Conservation (phyloP, 345 rosid genomes). For the Bruguiera sexangula region DNA sequence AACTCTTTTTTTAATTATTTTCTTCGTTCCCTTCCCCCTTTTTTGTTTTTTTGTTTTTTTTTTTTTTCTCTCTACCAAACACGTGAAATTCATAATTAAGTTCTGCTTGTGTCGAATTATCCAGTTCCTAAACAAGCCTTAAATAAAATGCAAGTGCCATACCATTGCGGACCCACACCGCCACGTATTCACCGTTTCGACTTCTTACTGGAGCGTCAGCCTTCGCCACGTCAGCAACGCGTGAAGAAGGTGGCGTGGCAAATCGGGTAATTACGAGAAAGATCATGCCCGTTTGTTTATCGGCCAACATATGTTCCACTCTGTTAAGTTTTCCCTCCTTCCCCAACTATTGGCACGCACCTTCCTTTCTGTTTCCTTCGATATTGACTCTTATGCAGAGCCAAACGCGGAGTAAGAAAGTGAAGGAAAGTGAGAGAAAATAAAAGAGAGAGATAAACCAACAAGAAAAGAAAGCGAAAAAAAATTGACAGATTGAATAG, state of each 20-base stretch:
- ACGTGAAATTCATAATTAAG: no score
- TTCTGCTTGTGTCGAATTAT: no score
- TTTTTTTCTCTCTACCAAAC: no score
- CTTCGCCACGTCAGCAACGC: neutral
- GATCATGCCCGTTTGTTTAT: neutral
- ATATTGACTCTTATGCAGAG: neutral
- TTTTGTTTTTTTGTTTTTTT: no score
- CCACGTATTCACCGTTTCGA: neutral
- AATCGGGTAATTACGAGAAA: slow-evolving; percentile 3
- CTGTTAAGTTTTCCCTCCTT: slow-evolving; percentile 36
- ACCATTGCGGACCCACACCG: neutral
- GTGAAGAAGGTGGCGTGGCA: neutral
- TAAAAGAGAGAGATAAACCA: neutral
- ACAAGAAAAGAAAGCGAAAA: neutral
- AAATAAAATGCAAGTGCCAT: neutral
- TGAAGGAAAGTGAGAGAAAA: neutral
- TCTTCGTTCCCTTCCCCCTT: no score
- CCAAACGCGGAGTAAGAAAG: slow-evolving; percentile 9
- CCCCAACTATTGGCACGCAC: neutral
- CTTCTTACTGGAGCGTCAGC: neutral
- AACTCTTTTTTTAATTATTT: no score
- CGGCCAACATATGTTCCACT: neutral
- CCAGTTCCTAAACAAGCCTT: neutral
- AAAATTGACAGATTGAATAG: no score
- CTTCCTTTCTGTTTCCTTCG: slow-evolving; percentile 2